Percentiles rank a stretch among this genome's conserved stretches.
phyloP scores from a whole-genome alignment of 495 filamentous ascomycete genomes.

The Parathielavia hyrcaniae region DNA sequence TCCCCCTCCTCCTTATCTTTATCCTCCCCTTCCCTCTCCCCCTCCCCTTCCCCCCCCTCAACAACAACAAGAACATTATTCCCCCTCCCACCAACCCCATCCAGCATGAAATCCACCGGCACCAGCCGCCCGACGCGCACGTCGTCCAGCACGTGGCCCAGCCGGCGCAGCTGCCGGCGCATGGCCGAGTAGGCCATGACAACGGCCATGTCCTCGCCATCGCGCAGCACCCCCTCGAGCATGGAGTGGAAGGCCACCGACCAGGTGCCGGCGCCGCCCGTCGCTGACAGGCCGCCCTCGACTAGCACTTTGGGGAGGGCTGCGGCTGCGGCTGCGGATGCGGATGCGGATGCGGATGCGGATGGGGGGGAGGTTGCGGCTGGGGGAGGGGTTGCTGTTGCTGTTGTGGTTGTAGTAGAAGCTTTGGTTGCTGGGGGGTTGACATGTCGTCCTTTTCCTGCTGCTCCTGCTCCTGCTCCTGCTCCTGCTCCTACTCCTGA shows the following conservation, averaged over 20 bases:
- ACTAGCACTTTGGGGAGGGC: background rate
- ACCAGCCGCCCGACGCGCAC: slow-evolving; percentile 37
- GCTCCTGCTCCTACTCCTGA: too few relatives aligned
- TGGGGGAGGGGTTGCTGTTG: background rate
- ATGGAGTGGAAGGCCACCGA: slow-evolving; percentile 42
- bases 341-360: background rate
- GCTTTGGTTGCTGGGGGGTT: background rate
- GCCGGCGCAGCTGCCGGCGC: slow-evolving; percentile 33
- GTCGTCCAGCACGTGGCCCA: slow-evolving; percentile 36
- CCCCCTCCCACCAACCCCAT: slow-evolving; percentile 23
- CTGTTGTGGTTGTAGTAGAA: background rate
- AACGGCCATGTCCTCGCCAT: slow-evolving; percentile 44
- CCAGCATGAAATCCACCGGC: slow-evolving; percentile 24
- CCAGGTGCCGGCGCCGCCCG: slow-evolving; percentile 33
- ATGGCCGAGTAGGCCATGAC: slow-evolving; percentile 39
- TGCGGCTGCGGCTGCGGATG: background rate
- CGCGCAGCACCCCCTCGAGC: slow-evolving; percentile 39
- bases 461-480: too few relatives aligned
- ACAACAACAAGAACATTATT: slow-evolving; percentile 37
- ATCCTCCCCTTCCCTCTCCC: background rate
- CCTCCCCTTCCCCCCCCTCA: slow-evolving; percentile 1
- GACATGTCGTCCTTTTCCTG: too few relatives aligned
- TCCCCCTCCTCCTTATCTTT: background rate
- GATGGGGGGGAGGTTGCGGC: background rate
- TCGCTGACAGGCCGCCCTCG: slow-evolving; percentile 5